These are phyloP conservation scores for Eleusine indica DNA, from an alignment of 176 grass and related monocot species.

Conservation along the genomic window DNA sequence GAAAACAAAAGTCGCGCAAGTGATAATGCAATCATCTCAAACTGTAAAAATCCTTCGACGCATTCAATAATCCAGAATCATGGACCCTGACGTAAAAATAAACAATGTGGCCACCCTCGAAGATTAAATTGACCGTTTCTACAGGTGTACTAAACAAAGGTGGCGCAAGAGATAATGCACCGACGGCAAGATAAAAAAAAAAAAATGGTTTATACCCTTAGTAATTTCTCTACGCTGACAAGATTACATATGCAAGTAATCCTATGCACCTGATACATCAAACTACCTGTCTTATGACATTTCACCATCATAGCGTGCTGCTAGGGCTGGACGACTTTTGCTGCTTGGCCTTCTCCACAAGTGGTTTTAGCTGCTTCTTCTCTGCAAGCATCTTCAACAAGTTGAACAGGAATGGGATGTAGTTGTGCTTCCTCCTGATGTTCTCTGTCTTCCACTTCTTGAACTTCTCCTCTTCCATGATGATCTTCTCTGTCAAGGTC, in stretches of 20 bases:
- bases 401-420: slow-evolving; percentile 97
- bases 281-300: not conserved
- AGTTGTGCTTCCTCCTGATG: slow-evolving; percentile 94
- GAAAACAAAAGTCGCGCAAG: no score
- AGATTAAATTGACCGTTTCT: slow-evolving; percentile 22
- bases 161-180: slow-evolving; percentile 11
- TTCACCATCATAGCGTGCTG: slow-evolving; percentile 36
- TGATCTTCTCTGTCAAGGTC: slow-evolving; percentile 66
- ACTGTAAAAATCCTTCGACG: not conserved
- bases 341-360: slow-evolving; percentile 78
- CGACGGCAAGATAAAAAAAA: not conserved
- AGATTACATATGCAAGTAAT: not conserved
- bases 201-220: slow-evolving; percentile 37
- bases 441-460: slow-evolving; percentile 97
- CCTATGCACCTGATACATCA: slow-evolving; percentile 26
- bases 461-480: slow-evolving; percentile 97
- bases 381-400: slow-evolving; percentile 88
- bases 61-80: slow-evolving; percentile 6
- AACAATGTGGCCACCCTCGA: not conserved
- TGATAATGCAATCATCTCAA: no score
- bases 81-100: slow-evolving; percentile 10
- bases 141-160: not conserved
- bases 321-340: slow-evolving; percentile 50
- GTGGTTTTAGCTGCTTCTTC: slow-evolving; percentile 83
- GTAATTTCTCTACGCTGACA: slow-evolving; percentile 31